Conservation (phyloP, 148 eudicot genomes). For the Fagopyrum tataricum region DNA sequence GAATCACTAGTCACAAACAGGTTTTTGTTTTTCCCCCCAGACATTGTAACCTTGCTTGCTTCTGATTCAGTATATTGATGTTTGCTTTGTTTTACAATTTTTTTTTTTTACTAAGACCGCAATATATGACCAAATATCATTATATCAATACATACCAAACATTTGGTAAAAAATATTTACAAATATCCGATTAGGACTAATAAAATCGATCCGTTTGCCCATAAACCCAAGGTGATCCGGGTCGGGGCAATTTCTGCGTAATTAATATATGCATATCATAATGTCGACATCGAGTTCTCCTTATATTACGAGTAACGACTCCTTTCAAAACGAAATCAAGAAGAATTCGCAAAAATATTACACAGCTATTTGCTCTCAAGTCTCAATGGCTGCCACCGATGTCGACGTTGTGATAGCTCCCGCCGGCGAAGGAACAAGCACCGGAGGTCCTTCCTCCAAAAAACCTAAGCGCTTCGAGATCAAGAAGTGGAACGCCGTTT, state of each 20-base stretch:
- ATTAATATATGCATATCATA: not conserved
- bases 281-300: not conserved
- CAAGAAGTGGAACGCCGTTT: slow-evolving; percentile 94
- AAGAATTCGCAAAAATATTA: not conserved
- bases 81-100: no score
- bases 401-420: slow-evolving; percentile 58
- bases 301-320: not conserved
- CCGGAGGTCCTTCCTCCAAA: slow-evolving; percentile 46
- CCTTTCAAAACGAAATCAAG: not conserved
- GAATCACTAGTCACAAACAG: no score
- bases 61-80: no score
- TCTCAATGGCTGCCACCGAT: slow-evolving; percentile 24
- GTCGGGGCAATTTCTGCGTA: not conserved
- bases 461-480: slow-evolving; percentile 81
- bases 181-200: no score
- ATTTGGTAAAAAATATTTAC: no score
- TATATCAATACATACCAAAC: no score
- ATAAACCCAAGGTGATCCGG: not conserved
- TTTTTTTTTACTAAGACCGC: no score
- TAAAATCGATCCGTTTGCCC: no score
- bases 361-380: not conserved
- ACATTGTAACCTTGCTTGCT: no score
- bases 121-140: no score
- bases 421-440: slow-evolving; percentile 45
- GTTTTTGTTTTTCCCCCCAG: no score